These are phyloP conservation scores for Cladorrhinum sp. DNA, from an alignment of 2,329 filamentous ascomycete genomes.

Conservation along the genomic window DNA sequence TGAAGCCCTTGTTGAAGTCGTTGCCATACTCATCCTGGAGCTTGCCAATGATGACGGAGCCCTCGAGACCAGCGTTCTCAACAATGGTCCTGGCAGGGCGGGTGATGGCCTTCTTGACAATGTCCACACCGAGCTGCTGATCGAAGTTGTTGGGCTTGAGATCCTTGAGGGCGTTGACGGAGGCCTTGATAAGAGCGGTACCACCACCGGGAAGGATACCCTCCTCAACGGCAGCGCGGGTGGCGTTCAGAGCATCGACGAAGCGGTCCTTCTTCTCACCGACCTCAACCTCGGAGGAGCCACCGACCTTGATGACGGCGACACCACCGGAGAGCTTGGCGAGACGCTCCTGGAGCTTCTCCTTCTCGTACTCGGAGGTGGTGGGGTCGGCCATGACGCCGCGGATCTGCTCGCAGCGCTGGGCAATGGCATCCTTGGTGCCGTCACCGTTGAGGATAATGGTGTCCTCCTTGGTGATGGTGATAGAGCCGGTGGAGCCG, in stretches of 20 bases:
- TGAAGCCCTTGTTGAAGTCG: constrained; percentile 98
- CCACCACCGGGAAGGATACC: constrained; percentile 98
- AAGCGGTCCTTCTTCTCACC: constrained; percentile 99
- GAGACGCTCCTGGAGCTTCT: constrained; percentile 99
- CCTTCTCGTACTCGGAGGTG: constrained; percentile 99
- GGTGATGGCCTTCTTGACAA: constrained; percentile 97
- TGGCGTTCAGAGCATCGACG: constrained; percentile 96
- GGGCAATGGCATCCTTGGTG: constrained; percentile 85
- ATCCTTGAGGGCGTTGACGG: constrained; percentile 77
- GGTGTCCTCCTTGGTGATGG: constrained; percentile 99
- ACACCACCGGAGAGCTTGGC: constrained; percentile 99
- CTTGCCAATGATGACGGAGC: constrained; percentile 95
- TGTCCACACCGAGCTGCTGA: constrained; percentile 96
- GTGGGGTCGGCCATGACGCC: constrained; percentile 90
- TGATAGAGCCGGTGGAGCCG: constrained; percentile 95
- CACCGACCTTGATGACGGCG: constrained; percentile 98
- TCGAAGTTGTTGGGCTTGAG: constrained; percentile 95
- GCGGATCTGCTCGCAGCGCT: constrained; percentile 98
- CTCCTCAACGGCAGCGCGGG: constrained; percentile 96
- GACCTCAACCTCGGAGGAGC: constrained; percentile 96
- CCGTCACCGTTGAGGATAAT: constrained; percentile 97
- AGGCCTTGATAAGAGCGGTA: constrained; percentile 95
- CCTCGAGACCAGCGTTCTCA: constrained; percentile 95
- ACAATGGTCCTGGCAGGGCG: constrained; percentile 92
- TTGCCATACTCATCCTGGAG: constrained; percentile 86